Percentiles rank a stretch among this genome's conserved stretches.
phyloP scores from a whole-genome alignment of 441 rosid genomes.

The Gossypium gossypioides region DNA sequence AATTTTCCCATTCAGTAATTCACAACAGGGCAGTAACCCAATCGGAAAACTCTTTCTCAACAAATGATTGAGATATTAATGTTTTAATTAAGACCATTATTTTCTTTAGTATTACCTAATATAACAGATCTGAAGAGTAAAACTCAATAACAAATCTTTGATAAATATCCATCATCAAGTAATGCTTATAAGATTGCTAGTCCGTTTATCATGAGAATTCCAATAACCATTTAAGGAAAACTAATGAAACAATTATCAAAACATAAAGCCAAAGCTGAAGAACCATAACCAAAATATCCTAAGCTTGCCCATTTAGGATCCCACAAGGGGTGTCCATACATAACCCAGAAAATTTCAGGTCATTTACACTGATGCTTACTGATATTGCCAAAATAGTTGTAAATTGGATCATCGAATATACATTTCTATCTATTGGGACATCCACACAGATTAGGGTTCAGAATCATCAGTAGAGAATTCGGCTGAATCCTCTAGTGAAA shows the following conservation, averaged over 20 bases:
- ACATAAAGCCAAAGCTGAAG: background rate
- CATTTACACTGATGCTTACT: background rate
- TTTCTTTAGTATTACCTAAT: background rate
- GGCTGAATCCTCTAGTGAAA: background rate
- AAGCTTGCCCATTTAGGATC: background rate
- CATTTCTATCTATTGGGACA: background rate
- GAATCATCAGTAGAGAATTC: background rate
- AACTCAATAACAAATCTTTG: background rate
- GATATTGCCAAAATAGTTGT: background rate
- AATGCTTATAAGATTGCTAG: background rate
- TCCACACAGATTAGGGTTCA: background rate
- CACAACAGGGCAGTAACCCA: background rate
- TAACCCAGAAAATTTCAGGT: background rate
- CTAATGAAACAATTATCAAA: background rate
- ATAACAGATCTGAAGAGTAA: background rate
- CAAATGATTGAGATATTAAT: background rate
- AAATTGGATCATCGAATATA: background rate
- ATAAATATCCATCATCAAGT: background rate
- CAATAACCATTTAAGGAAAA: background rate
- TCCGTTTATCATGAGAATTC: too few relatives aligned
- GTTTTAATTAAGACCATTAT: background rate
- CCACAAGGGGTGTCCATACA: background rate
- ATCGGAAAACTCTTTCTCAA: background rate
- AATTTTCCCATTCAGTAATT: background rate
- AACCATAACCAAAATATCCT: background rate